phyloP scores from a whole-genome alignment of 306 rosid genomes.

The Delonix regia region DNA sequence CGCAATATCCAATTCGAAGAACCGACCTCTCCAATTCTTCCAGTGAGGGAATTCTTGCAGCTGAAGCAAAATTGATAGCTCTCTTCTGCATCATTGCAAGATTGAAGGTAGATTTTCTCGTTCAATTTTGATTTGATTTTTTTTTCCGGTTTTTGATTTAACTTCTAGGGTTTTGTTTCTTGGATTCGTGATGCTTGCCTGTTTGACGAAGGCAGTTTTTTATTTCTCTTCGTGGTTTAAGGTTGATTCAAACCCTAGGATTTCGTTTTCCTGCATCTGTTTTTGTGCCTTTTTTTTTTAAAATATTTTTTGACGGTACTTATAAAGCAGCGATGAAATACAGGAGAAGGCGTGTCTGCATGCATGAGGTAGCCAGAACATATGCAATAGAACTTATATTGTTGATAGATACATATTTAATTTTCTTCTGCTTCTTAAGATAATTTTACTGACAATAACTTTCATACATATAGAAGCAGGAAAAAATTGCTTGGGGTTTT shows the following conservation, averaged over 20 bases:
- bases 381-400: slow-evolving; percentile 4
- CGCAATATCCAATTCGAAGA: slow-evolving; percentile 38
- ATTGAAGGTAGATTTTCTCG: slow-evolving; percentile 44
- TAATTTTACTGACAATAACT: slow-evolving; percentile 3
- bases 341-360: slow-evolving; percentile 31
- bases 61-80: slow-evolving; percentile 29
- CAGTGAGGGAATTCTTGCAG: slow-evolving; percentile 17
- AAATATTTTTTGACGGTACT: background rate
- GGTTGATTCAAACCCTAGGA: slow-evolving; percentile 49
- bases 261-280: slow-evolving; percentile 33
- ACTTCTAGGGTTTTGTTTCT: slow-evolving; percentile 61
- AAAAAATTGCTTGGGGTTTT: slow-evolving; percentile 23
- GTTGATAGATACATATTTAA: slow-evolving; percentile 32
- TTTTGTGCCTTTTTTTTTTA: background rate
- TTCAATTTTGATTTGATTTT: slow-evolving; percentile 39
- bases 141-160: slow-evolving; percentile 32
- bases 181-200: slow-evolving; percentile 36
- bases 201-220: slow-evolving; percentile 22
- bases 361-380: slow-evolving; percentile 31
- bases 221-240: slow-evolving; percentile 30
- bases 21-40: slow-evolving; percentile 31
- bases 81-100: slow-evolving; percentile 35
- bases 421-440: slow-evolving; percentile 31
- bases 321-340: slow-evolving; percentile 21
- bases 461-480: background rate